A percentile compares a stretch with the other conserved stretches of the same genome.
Evolutionary conservation across 1,284 basidiomycete genomes (phyloP).

Genomic region (Macrocystidia cucumis): DNA sequence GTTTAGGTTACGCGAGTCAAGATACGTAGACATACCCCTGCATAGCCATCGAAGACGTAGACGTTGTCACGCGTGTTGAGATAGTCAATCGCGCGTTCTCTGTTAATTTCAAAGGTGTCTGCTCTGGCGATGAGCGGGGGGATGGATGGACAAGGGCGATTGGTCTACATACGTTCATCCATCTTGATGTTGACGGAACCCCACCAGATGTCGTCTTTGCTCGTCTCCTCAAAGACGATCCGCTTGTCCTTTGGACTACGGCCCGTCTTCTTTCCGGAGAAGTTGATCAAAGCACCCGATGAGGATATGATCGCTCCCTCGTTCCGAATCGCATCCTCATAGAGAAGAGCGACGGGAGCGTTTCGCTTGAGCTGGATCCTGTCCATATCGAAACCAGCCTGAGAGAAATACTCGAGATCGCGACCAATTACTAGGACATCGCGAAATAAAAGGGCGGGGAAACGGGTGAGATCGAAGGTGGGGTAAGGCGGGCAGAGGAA

Average conservation of each 20-base stretch:
- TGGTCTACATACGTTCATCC: constrained; percentile 87
- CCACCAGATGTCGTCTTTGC: constrained; percentile 99
- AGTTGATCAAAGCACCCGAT: constrained; percentile 97
- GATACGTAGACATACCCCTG: constrained; percentile 68
- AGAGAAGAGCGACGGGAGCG: constrained; percentile 89
- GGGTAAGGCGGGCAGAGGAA: constrained; percentile 10
- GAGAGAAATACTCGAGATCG: constrained; percentile 96
- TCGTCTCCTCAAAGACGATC: constrained; percentile 97
- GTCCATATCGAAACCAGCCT: constrained; percentile 98
- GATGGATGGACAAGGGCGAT: neutral
- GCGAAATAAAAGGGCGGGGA: constrained; percentile 4
- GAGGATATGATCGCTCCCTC: constrained; percentile 98
- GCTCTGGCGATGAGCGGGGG: constrained; percentile 6
- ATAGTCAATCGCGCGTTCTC: constrained; percentile 99
- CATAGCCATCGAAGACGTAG: constrained; percentile 98
- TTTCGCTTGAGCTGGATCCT: constrained; percentile 89
- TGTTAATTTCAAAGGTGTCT: constrained; percentile 99
- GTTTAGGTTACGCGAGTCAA: constrained; percentile 8
- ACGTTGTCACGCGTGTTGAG: constrained; percentile 98
- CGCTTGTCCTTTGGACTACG: constrained; percentile 99
- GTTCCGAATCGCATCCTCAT: constrained; percentile 97
- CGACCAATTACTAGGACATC: constrained; percentile 68
- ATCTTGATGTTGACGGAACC: constrained; percentile 99
- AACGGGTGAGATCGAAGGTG: constrained; percentile 9
- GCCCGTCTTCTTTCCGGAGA: constrained; percentile 99